Base-by-base conservation (phyloP, 2,329 filamentous ascomycete species). In the Beauveria scarabaeidicola region DNA sequence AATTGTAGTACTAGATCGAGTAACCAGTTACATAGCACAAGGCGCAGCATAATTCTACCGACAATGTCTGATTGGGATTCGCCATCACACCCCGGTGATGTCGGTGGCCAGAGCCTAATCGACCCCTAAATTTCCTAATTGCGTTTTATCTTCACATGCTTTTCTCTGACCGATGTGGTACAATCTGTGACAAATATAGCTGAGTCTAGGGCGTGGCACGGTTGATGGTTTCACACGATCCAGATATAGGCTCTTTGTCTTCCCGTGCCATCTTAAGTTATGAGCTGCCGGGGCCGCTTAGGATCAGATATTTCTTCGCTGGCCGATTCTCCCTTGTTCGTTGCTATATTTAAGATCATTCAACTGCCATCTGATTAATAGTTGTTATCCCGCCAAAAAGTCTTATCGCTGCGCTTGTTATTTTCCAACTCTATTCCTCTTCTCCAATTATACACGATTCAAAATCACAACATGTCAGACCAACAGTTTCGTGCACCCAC, bases 221-320 rank as follows among this genome's bases (percentile, higher is more conserved):
- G 55, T 58, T 40, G 29, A 6, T 17, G 2, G 47, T 58, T 58
- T 23, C 46, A 58, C 55, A 58, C 17, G 47, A 58, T 58, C 36
- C 55, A 58, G 55, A 43, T 58, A 21, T 23, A 43, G 36, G 29
- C 21, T 56, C 29, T 29, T 10, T 41, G 36, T 4, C 10, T 15
- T 41, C 27, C 25, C 29, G 55, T 11, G 19, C 38, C 6, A 43
- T n/a, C 5, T 5, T 5, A 32, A 29, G 15, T 23, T 27, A 57
- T n/a, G 41, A 13, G n/a, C n/a, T 27, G 6, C 8, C 19, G 13
- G 41, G 29, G 41, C 25, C 38, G 25, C 15, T 25, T 23, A 46
- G 11, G 8, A 25, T 44, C 13, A 46, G 25, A 10, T 6, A 11
- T 13, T 52, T 17, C 25, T 23, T 17, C 13, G 8, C 5, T 32